These are phyloP conservation scores for Kwoniella dendrophila DNA, from an alignment of 768 basidiomycete species.

Conservation along the genomic window DNA sequence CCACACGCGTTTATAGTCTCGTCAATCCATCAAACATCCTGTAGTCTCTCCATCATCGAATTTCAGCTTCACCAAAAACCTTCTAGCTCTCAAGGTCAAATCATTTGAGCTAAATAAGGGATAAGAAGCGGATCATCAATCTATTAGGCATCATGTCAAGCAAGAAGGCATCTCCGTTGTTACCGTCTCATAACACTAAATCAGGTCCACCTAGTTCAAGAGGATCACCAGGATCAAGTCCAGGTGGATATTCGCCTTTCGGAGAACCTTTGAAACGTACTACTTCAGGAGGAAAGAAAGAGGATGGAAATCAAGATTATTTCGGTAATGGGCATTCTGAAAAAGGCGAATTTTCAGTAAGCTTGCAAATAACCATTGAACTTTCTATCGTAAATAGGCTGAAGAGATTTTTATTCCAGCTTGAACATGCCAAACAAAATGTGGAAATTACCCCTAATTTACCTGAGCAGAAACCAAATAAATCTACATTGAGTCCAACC, in stretches of 20 bases:
- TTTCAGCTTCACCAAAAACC: too few species aligned
- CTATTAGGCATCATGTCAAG: constrained; percentile 2
- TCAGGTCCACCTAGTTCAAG: background rate
- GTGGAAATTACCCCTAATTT: constrained; percentile 34
- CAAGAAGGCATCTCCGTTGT: constrained; percentile 4
- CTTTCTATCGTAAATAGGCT: background rate
- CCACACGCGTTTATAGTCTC: too few species aligned
- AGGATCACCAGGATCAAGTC: background rate
- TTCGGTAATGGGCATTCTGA: constrained; percentile 9
- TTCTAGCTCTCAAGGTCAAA: too few species aligned
- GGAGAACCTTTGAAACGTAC: constrained; percentile 9
- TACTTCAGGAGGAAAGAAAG: constrained; percentile 3
- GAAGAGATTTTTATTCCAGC: background rate
- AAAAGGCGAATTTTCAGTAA: constrained; percentile 4
- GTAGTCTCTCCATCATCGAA: too few species aligned
- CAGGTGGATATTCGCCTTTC: background rate
- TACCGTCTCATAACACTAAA: constrained; percentile 11
- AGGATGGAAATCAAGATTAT: background rate
- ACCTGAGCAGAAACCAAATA: constrained; percentile 22
- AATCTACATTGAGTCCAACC: constrained; percentile 23
- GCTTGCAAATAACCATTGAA: background rate
- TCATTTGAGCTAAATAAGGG: too few species aligned
- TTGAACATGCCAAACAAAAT: constrained; percentile 4
- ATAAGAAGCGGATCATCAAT: background rate
- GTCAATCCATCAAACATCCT: too few species aligned